Evolutionary conservation across 305 asterid genomes (phyloP).

Genomic region (Rubia balearica): DNA sequence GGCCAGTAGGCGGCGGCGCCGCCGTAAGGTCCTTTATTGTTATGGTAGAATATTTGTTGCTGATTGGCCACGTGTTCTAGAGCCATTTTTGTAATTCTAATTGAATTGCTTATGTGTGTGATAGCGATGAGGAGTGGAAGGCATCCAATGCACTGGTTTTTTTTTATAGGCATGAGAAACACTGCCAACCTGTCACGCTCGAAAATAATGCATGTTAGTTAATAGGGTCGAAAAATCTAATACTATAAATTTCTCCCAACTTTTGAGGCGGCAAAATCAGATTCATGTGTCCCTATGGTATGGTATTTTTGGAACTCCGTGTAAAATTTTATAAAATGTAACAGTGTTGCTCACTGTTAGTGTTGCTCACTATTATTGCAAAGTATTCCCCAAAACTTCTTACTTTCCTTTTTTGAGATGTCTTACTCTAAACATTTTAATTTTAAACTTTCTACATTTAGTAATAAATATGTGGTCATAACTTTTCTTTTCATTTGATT

Average conservation of each 20-base stretch:
- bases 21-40: conserved; percentile 9
- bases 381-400: no score
- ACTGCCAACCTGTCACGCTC: conserved; percentile 1
- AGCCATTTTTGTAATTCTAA: conserved; percentile 22
- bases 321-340: no score
- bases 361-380: no score
- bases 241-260: not conserved
- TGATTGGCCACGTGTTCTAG: conserved; percentile 30
- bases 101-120: not conserved
- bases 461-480: no score
- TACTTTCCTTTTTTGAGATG: no score
- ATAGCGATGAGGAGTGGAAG: not conserved
- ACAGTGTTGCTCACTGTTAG: no score
- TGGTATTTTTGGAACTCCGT: no score
- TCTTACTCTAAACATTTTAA: no score
- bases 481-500: no score
- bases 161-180: not conserved
- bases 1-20: conserved; percentile 7
- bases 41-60: conserved; percentile 13
- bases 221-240: not conserved
- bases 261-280: no score
- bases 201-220: not conserved
- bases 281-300: no score
- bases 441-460: no score
- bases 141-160: not conserved